Conservation (phyloP, 169 alveolate genomes). For the Eimeria tenella region DNA sequence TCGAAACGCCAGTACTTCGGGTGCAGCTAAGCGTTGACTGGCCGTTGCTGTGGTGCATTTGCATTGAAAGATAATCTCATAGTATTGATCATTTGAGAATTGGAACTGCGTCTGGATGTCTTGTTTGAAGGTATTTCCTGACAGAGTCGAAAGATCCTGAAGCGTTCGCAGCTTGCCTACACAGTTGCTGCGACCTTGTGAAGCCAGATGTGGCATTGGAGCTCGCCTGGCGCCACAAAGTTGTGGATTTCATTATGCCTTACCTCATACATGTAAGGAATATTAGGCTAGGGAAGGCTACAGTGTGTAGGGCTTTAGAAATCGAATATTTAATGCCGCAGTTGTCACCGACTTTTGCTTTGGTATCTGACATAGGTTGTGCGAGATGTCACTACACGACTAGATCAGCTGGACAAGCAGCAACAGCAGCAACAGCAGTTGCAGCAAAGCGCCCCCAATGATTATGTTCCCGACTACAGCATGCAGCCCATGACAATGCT, state of each 20-base stretch:
- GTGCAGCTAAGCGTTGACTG: no score
- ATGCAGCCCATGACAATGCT: constrained; percentile 73
- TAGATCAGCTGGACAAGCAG: constrained; percentile 88
- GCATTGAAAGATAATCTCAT: not conserved
- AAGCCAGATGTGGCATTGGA: constrained; percentile 99
- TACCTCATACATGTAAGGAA: constrained; percentile 94
- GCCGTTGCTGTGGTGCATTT: not conserved
- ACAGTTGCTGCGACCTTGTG: constrained; percentile 97
- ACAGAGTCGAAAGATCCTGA: constrained; percentile 76
- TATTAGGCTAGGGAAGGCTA: not conserved
- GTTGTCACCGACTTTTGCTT: not conserved
- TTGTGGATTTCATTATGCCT: constrained; percentile 97
- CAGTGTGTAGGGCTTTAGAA: not conserved
- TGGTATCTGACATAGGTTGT: constrained; percentile 77
- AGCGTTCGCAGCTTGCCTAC: constrained; percentile 97
- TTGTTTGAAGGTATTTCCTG: constrained; percentile 55
- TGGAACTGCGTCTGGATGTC: not conserved
- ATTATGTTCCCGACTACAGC: constrained; percentile 83
- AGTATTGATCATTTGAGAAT: no score
- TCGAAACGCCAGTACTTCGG: not conserved
- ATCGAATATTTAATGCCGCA: no score
- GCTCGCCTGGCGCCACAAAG: constrained; percentile 98
- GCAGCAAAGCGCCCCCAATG: constrained; percentile 90
- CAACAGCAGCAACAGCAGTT: constrained; percentile 88
- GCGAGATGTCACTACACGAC: constrained; percentile 87